Evolutionary conservation across 2,329 filamentous ascomycete genomes (phyloP).

Genomic region (Cordyceps tenuipes): DNA sequence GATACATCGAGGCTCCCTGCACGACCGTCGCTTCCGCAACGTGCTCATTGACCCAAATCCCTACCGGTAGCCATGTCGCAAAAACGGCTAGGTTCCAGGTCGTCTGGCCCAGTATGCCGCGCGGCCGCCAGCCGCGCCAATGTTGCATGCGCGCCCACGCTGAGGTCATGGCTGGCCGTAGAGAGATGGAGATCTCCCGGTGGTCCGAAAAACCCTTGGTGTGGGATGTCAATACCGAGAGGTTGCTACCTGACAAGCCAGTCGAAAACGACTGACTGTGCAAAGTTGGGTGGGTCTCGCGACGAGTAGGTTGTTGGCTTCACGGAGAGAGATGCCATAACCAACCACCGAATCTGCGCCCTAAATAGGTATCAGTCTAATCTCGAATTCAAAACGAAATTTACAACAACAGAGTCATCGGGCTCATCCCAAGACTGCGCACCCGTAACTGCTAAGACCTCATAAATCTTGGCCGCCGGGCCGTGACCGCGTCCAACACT

Average conservation of each 20-base stretch:
- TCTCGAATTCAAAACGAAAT: background rate
- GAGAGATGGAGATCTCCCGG: background rate
- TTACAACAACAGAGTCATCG: background rate
- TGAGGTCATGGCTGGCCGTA: slow-evolving; percentile 25
- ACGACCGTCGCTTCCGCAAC: slow-evolving; percentile 51
- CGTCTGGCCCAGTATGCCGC: slow-evolving; percentile 25
- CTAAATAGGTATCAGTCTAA: background rate
- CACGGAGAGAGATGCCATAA: background rate
- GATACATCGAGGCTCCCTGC: slow-evolving; percentile 64
- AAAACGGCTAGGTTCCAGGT: slow-evolving; percentile 42
- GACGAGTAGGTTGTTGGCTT: background rate
- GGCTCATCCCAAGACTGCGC: background rate
- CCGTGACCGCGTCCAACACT: no score
- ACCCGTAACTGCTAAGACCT: background rate
- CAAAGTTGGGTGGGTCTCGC: background rate
- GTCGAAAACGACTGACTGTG: background rate
- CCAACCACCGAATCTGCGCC: background rate
- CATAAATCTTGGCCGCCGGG: no score
- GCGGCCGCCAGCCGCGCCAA: slow-evolving; percentile 15
- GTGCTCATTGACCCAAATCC: slow-evolving; percentile 53
- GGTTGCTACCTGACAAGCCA: background rate
- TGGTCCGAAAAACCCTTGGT: background rate
- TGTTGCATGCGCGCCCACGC: slow-evolving; percentile 28
- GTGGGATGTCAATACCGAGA: background rate
- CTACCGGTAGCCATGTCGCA: slow-evolving; percentile 53